Conservation (phyloP, 169 alveolate genomes). For the Cryptosporidium ubiquitum region DNA sequence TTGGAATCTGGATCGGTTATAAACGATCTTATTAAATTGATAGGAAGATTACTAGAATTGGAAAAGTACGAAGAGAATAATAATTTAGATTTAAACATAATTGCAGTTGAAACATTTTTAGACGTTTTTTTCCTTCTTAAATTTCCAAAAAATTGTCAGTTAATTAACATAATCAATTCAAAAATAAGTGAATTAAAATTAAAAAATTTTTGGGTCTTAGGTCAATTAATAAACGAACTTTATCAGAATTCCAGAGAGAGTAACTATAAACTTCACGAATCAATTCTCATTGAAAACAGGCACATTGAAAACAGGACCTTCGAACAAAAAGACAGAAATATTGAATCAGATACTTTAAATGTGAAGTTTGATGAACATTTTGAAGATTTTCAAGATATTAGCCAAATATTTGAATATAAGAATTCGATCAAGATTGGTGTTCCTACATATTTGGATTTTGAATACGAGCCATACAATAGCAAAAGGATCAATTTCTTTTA, state of each 20-base stretch:
- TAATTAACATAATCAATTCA: constrained; percentile 6
- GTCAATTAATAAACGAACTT: constrained; percentile 20
- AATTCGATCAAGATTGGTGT: constrained; percentile 2
- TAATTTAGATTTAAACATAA: not conserved
- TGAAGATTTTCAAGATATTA: not conserved
- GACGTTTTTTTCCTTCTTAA: constrained; percentile 26
- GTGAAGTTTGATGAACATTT: not conserved
- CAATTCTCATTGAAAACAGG: not conserved
- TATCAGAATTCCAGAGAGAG: constrained; percentile 37
- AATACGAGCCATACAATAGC: not conserved
- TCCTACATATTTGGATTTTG: constrained; percentile 36
- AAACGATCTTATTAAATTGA: not conserved
- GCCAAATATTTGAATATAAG: constrained; percentile 21
- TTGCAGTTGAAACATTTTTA: constrained; percentile 2
- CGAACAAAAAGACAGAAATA: not conserved
- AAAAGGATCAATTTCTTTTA: constrained; percentile 52
- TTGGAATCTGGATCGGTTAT: constrained; percentile 14
- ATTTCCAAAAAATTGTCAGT: constrained; percentile 10
- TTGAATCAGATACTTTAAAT: not conserved
- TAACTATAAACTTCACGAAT: not conserved
- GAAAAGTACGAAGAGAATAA: not conserved
- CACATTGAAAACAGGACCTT: not conserved
- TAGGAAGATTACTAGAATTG: not conserved
- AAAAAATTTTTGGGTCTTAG: constrained; percentile 14
- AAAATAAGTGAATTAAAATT: not conserved